A percentile compares a stretch with the other conserved stretches of the same genome.
These are phyloP conservation scores for Phyllosticta citribraziliensis DNA, from an alignment of 2,329 filamentous ascomycete genomes.

Conservation along the genomic window DNA sequence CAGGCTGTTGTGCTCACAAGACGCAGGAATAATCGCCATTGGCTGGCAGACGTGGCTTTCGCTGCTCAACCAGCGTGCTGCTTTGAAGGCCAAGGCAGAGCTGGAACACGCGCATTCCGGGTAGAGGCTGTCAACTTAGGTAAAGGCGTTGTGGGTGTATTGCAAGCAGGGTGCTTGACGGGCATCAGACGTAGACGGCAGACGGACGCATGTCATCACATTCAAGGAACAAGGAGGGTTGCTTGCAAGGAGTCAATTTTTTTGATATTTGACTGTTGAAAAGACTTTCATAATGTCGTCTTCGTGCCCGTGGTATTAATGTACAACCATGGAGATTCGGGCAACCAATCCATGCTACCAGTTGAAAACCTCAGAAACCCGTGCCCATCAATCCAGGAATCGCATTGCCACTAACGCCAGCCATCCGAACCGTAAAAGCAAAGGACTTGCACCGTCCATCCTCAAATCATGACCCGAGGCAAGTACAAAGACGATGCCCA, in stretches of 20 bases:
- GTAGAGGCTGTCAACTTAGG: not conserved
- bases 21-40: slow-evolving; percentile 56
- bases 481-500: not conserved
- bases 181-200: not conserved
- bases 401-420: slow-evolving; percentile 7
- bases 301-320: slow-evolving; percentile 12
- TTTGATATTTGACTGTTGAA: slow-evolving; percentile 3
- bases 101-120: slow-evolving; percentile 8
- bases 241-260: not conserved
- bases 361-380: slow-evolving; percentile 7
- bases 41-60: slow-evolving; percentile 90
- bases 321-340: slow-evolving; percentile 10
- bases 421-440: slow-evolving; percentile 10
- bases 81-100: slow-evolving; percentile 40
- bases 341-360: slow-evolving; percentile 10
- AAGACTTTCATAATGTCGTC: slow-evolving; percentile 12
- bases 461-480: not conserved
- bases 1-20: not conserved
- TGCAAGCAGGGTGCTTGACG: too few species aligned
- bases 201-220: not conserved
- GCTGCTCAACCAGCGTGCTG: slow-evolving; percentile 65
- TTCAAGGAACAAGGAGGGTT: not conserved
- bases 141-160: too few species aligned
- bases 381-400: slow-evolving; percentile 7
- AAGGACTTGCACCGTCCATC: slow-evolving; percentile 4